Evolutionary conservation across 2,329 filamentous ascomycete genomes (phyloP).

Genomic region (Fusarium sp.): DNA sequence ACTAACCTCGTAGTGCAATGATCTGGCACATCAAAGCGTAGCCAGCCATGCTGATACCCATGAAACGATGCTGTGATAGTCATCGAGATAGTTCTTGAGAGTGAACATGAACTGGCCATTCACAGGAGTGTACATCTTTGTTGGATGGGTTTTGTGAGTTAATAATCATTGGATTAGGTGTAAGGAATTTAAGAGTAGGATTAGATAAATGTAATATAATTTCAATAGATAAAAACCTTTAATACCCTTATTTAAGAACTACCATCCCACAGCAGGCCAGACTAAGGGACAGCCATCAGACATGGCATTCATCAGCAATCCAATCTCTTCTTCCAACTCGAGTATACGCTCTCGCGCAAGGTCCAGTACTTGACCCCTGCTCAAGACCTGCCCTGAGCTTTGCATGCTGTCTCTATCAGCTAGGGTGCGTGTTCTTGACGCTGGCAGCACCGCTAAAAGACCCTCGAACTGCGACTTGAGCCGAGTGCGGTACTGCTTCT

Average conservation of each 20-base stretch:
- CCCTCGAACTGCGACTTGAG: neutral
- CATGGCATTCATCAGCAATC: accelerated
- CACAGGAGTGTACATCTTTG: neutral
- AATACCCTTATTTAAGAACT: too few relatives aligned
- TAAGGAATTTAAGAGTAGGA: too few relatives aligned
- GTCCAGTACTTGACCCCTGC: neutral
- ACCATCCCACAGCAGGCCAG: too few relatives aligned
- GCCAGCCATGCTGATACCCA: neutral
- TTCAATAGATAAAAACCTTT: too few relatives aligned
- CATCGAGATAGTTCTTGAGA: neutral
- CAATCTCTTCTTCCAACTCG: neutral
- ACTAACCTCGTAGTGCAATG: neutral
- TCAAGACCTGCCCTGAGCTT: neutral
- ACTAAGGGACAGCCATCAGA: neutral
- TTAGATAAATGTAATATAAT: too few relatives aligned
- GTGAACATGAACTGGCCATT: neutral
- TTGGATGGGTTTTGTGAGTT: too few relatives aligned
- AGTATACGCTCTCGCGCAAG: neutral
- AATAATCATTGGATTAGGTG: too few relatives aligned
- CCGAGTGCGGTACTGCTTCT: neutral
- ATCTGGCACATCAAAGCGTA: neutral
- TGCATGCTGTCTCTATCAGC: neutral
- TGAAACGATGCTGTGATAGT: neutral
- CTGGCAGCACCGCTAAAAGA: neutral
- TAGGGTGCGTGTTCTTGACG: neutral